phyloP scores from a whole-genome alignment of 1,284 basidiomycete genomes.

The Ganoderma meredithae region DNA sequence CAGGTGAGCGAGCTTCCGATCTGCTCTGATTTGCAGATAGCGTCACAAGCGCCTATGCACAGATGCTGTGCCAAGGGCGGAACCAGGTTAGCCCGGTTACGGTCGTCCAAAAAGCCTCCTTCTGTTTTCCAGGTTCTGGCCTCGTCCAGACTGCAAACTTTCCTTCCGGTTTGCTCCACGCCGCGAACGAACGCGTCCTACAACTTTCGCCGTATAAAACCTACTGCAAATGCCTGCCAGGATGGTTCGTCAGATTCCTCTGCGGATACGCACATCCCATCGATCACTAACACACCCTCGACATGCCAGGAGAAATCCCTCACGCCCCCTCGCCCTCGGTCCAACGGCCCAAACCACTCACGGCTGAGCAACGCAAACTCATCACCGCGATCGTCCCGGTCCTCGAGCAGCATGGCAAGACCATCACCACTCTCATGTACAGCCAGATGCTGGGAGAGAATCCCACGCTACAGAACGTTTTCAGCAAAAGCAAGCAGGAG shows the following conservation, averaged over 20 bases:
- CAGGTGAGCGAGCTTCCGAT: too few relatives aligned
- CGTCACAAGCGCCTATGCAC: background rate
- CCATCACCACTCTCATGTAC: constrained; percentile 35
- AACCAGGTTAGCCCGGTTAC: background rate
- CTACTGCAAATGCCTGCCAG: background rate
- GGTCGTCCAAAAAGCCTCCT: background rate
- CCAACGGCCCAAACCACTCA: constrained; percentile 32
- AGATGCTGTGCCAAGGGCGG: background rate
- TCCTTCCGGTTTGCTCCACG: constrained; percentile 2
- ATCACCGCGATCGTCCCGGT: constrained; percentile 36
- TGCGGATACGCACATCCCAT: background rate
- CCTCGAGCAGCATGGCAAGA: constrained; percentile 33
- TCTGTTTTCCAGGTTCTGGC: background rate
- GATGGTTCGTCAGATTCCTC: background rate
- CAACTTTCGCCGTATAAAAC: background rate
- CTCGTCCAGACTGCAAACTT: background rate
- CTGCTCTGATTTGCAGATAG: background rate
- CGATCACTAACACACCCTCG: background rate
- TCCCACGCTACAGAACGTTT: constrained; percentile 36
- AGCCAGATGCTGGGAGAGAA: constrained; percentile 35
- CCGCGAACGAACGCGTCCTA: background rate
- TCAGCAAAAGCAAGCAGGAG: constrained; percentile 38
- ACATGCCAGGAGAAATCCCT: constrained; percentile 4
- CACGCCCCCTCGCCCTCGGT: background rate
- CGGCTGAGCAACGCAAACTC: constrained; percentile 36